These are phyloP conservation scores for Pseudogymnoascus sp. DNA, from an alignment of 2,329 filamentous ascomycete species.

Conservation along the genomic window DNA sequence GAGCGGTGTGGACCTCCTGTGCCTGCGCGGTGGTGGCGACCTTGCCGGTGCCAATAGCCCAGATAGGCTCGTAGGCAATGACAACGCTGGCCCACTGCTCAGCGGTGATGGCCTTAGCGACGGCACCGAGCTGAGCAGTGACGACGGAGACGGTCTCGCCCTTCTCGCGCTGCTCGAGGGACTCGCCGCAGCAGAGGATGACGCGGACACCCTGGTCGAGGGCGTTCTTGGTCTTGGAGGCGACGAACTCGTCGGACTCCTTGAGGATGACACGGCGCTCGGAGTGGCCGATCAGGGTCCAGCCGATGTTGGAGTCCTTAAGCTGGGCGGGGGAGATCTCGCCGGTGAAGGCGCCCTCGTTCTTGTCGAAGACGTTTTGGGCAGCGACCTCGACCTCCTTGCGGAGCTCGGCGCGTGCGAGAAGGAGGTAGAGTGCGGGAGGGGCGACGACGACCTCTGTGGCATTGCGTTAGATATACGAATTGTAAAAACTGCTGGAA, in stretches of 20 bases:
- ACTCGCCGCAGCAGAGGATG: constrained; percentile 97
- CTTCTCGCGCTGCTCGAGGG: constrained; percentile 81
- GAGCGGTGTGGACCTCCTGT: constrained; percentile 87
- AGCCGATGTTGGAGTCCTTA: constrained; percentile 78
- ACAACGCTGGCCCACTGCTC: constrained; percentile 92
- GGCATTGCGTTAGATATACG: neutral
- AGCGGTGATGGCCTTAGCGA: constrained; percentile 56
- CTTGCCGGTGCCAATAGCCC: constrained; percentile 91
- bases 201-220: constrained; percentile 80
- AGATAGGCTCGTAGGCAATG: constrained; percentile 98
- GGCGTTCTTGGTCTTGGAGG: constrained; percentile 89
- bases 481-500: neutral
- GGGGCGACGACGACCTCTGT: constrained; percentile 94
- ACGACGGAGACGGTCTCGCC: constrained; percentile 80
- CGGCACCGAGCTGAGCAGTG: constrained; percentile 75
- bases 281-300: constrained; percentile 89
- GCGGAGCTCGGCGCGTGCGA: constrained; percentile 71
- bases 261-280: constrained; percentile 86
- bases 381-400: constrained; percentile 75
- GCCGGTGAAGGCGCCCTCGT: constrained; percentile 92
- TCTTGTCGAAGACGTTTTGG: constrained; percentile 97
- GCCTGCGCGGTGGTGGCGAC: constrained; percentile 83
- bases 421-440: constrained; percentile 81
- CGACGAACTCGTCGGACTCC: constrained; percentile 79
- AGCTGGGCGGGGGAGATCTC: constrained; percentile 92